These are phyloP conservation scores for Fomitopsis pinicola DNA, from an alignment of 1,284 basidiomycete species.

Conservation along the genomic window DNA sequence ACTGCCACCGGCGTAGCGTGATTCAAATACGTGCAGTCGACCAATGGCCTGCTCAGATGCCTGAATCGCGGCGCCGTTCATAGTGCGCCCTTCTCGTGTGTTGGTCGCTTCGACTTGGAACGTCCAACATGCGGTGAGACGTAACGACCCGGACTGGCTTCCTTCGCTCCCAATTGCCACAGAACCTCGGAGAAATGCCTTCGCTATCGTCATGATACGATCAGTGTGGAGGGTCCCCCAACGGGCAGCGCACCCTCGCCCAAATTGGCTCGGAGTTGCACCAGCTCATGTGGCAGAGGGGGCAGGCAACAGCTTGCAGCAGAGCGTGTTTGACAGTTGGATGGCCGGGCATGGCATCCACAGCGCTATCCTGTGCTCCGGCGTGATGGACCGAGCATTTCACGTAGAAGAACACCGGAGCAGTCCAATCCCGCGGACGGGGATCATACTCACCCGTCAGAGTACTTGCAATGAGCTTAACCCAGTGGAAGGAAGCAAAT, in stretches of 20 bases:
- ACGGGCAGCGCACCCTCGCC: neutral
- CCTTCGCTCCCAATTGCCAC: neutral
- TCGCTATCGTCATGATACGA: conserved; percentile 1
- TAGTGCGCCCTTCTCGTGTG: neutral
- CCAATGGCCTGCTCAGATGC: neutral
- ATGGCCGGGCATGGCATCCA: neutral
- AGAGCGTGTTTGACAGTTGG: neutral
- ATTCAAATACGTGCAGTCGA: neutral
- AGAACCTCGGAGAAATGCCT: neutral
- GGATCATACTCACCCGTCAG: neutral
- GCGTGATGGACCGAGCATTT: neutral
- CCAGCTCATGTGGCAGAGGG: neutral
- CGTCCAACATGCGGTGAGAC: neutral
- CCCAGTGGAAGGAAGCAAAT: no score
- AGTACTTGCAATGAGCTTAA: neutral
- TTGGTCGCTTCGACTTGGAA: neutral
- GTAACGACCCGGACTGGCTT: neutral
- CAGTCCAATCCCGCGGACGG: neutral
- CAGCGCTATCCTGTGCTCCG: neutral
- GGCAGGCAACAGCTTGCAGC: neutral
- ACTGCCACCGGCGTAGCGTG: neutral
- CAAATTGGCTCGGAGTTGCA: neutral
- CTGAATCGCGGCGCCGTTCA: neutral
- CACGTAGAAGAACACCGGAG: neutral
- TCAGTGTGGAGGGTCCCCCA: neutral